Conservation (phyloP, 139 green algal genomes). For the Coccomyxa sp. region DNA sequence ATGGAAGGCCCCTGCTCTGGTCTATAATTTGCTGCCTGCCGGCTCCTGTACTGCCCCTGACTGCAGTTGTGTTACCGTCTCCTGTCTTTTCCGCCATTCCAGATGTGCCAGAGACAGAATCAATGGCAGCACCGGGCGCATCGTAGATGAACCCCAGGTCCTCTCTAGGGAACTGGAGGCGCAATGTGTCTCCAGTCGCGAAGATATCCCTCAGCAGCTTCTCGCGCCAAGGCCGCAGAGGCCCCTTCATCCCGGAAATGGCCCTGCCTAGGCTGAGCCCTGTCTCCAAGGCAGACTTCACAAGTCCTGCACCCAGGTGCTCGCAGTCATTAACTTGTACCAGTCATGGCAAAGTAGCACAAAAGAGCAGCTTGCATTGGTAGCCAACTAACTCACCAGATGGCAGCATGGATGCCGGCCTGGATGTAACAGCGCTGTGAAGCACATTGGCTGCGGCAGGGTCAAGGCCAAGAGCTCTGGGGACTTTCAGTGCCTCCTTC, state of each 20-base stretch:
- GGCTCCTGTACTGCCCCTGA: not conserved
- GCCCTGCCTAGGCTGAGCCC: slow-evolving; percentile 36
- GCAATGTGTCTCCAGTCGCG: slow-evolving; percentile 59
- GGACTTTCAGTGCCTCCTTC: slow-evolving; percentile 73
- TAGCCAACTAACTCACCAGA: slow-evolving; percentile 1
- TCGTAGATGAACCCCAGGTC: slow-evolving; percentile 86
- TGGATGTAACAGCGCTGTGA: slow-evolving; percentile 26
- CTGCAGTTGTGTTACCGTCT: not conserved
- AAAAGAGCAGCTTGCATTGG: not conserved
- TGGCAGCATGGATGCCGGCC: slow-evolving; percentile 12
- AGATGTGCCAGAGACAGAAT: not conserved
- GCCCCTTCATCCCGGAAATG: slow-evolving; percentile 18
- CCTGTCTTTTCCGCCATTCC: not conserved
- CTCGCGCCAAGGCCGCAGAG: slow-evolving; percentile 18
- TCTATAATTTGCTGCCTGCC: not conserved
- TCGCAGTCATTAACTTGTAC: not conserved
- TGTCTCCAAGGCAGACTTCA: slow-evolving; percentile 23
- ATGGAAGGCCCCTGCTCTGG: slow-evolving; percentile 15
- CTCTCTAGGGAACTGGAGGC: slow-evolving; percentile 86
- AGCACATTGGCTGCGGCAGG: slow-evolving; percentile 56
- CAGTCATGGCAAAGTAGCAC: not conserved
- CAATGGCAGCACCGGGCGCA: not conserved
- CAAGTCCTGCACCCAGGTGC: slow-evolving; percentile 3
- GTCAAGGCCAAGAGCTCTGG: slow-evolving; percentile 76
- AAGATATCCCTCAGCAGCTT: slow-evolving; percentile 51